Base-by-base conservation (phyloP, 805 yeast species). In the Pichia rugopelliculosa region DNA sequence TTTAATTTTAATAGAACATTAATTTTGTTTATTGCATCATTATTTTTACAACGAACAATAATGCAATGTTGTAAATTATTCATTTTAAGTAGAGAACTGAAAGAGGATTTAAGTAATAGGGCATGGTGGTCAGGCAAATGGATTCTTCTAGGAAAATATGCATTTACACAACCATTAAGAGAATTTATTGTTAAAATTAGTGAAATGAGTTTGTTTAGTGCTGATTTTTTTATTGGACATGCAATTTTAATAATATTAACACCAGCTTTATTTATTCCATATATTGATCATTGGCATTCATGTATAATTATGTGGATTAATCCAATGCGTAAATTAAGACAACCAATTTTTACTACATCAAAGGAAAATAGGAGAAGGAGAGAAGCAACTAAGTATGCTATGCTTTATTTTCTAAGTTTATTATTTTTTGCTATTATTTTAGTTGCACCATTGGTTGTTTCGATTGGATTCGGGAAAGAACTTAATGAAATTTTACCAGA, bases 71-170 rank as follows among this genome's bases (percentile, higher is more conserved):
- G 66, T 2, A 59, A 67, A 27, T 46, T 68, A 11, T 26, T 66
- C 9, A 52, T 64, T 2, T 54, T 75, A 20, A 68, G 75, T 1
- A 60, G 74, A 48, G 81, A 76, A 53, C 55, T 71, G 44, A 60
- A 59, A 26, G 69, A 64, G 22, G 74, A 72, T 51, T 54, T 57
- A 39, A 55, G 72, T 1, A 74, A 76, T 49, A 50, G 66, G 36
- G 73, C 77, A 0, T 76, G 80, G 79, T 76, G 80, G 79, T 70
- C 78, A 1, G 80, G 80, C 0, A 67, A 65, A 42, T 76, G 80
- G 80, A 51, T 67, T 20, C 56, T 54, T 3, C 59, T 66, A 23
- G 72, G 69, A 4, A 60, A 65, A 59, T 55, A 60, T 22, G 56
- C 58, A 2, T 38, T 62, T 22, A 70, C 76, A 0, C 79, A 75